Base-by-base conservation (phyloP, 805 yeast species). In the Candida suzukii region DNA sequence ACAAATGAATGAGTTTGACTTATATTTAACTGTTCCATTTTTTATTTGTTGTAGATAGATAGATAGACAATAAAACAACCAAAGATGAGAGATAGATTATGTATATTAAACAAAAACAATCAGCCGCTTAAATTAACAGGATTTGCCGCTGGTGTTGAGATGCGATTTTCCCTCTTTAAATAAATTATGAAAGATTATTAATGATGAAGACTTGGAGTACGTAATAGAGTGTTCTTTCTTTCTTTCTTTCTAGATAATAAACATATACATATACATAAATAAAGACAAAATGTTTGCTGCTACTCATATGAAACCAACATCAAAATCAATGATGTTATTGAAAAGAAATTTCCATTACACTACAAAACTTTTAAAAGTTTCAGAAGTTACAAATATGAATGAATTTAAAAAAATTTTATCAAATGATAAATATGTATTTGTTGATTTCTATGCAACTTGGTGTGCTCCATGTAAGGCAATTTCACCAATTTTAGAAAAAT, bases 381-480 rank as follows among this genome's bases (percentile, higher is more conserved):
- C 56, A 19, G 69, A 69, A 41, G 46, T 72, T 14, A 44, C 52
- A 2, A 44, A 56, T 2, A 41, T 68, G 19, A 39, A 53, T 8
- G 68, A 67, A 24, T 73, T 71, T 53, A 59, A 63, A 35, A 45
- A 51, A 5, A 50, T 60, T 3, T 62, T 65, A 35, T 47, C 57
- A 26, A 45, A 56, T 12, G 58, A 64, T 28, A 68, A 73, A 42
- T 57, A 75, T 29, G 65, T 80, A 2, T 64, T 80, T 2, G 73
- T 80, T 38, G 87, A 81, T 56, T 81, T 80, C 57, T 78, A 71
- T 58, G 87, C 88, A 26, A 73, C 78, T 11, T 81, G 88, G 88
- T 81, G 88, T 60, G 86, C 82, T 8, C 88, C 88, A n/a, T 81
- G 88, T 52, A 78, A 76, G 51, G 82, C 82, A n/a, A 71, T 81